phyloP scores from a whole-genome alignment of 208 protist genomes.

The Trypanosoma theileri region DNA sequence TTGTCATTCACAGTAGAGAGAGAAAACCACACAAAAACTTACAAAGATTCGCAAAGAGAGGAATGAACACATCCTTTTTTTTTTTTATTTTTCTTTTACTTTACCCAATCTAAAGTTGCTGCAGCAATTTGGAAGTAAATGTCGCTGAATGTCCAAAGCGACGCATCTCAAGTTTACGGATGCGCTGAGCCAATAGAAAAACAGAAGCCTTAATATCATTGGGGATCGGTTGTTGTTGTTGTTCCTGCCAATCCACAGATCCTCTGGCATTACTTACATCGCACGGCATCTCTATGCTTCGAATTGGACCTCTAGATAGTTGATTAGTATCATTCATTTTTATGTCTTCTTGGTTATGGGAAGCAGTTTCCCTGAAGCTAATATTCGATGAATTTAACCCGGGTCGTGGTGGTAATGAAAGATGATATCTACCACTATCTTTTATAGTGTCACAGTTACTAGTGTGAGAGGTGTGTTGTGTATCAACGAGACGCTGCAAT shows the following conservation, averaged over 20 bases:
- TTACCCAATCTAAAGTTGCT: background rate
- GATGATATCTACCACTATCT: background rate
- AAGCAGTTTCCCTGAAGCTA: background rate
- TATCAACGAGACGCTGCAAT: slow-evolving; percentile 16
- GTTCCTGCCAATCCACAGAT: background rate
- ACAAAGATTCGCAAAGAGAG: slow-evolving; percentile 6
- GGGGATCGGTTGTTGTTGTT: background rate
- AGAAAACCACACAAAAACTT: background rate
- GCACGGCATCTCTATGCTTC: slow-evolving; percentile 10
- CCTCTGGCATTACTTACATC: background rate
- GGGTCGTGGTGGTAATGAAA: background rate
- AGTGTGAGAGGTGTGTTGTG: slow-evolving; percentile 3
- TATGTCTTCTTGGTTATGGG: background rate
- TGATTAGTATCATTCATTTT: background rate
- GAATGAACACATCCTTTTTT: background rate
- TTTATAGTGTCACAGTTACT: background rate
- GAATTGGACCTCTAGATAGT: background rate
- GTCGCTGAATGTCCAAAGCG: slow-evolving; percentile 15
- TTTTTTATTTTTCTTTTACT: background rate
- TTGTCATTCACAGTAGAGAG: background rate
- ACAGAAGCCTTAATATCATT: slow-evolving; percentile 12
- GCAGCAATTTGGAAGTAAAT: slow-evolving; percentile 13
- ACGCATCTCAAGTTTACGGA: slow-evolving; percentile 16
- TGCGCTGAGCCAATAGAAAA: slow-evolving; percentile 4
- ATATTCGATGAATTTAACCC: background rate